Evolutionary conservation across 164 flowering plant genomes (phyloP).

Genomic region (Berberis thunbergii): DNA sequence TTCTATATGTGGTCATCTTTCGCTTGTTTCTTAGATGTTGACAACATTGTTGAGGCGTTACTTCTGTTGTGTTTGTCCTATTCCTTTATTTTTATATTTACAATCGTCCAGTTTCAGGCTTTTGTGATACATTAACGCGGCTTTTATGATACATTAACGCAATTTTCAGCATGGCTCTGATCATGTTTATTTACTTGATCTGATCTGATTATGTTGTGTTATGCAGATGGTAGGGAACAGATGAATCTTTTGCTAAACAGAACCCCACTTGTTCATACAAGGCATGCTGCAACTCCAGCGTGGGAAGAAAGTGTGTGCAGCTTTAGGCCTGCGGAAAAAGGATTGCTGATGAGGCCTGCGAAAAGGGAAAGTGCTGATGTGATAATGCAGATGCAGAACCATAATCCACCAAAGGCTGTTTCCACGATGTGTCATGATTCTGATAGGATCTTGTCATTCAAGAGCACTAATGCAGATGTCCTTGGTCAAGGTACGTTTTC

Average conservation of each 20-base stretch:
- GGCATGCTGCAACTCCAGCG: slow-evolving; percentile 20
- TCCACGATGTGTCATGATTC: slow-evolving; percentile 21
- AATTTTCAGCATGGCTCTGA: neutral
- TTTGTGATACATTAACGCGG: no score
- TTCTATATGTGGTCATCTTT: neutral
- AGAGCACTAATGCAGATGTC: slow-evolving; percentile 30
- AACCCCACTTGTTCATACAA: slow-evolving; percentile 30
- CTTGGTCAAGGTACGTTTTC: slow-evolving; percentile 44
- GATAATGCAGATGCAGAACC: slow-evolving; percentile 24
- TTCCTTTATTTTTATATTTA: neutral
- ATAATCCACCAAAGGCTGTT: slow-evolving; percentile 17
- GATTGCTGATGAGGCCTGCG: slow-evolving; percentile 19
- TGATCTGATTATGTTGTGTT: slow-evolving; percentile 4
- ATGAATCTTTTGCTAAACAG: slow-evolving; percentile 32
- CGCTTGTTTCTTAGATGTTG: neutral
- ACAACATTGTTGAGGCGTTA: neutral
- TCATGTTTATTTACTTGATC: neutral
- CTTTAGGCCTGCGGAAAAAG: slow-evolving; percentile 32
- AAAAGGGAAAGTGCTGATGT: slow-evolving; percentile 27
- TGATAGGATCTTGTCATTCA: slow-evolving; percentile 23
- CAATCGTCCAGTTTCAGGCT: neutral
- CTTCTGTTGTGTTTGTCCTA: neutral
- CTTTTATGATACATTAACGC: no score
- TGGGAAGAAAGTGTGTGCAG: slow-evolving; percentile 18
- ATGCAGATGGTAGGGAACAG: slow-evolving; percentile 50